A percentile compares a stretch with the other conserved stretches of the same genome.
Evolutionary conservation across 2,329 filamentous ascomycete genomes (phyloP).

Genomic region (Ploettnerulaceae sp.): DNA sequence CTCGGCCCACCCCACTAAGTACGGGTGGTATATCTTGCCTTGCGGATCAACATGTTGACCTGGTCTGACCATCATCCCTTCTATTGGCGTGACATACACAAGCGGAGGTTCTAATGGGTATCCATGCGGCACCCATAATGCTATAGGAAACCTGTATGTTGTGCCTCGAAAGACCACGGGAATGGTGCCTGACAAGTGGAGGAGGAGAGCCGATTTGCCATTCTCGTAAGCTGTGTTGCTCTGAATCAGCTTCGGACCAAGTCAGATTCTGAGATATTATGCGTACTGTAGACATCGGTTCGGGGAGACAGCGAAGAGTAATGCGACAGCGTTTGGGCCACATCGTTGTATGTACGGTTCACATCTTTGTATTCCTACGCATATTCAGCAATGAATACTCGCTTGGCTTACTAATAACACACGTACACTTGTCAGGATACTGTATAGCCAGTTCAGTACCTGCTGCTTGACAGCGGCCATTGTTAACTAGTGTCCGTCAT

Average conservation of each 20-base stretch:
- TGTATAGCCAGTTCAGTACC: constrained; percentile 93
- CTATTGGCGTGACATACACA: constrained; percentile 81
- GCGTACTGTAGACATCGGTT: constrained; percentile 91
- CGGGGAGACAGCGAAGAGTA: constrained; percentile 77
- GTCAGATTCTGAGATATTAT: not conserved
- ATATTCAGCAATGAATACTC: constrained; percentile 13
- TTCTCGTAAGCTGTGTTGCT: constrained; percentile 70
- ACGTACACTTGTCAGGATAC: constrained; percentile 71
- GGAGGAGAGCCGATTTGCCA: constrained; percentile 77
- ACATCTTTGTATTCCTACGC: constrained; percentile 86
- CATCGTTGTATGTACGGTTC: constrained; percentile 87
- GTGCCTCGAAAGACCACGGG: constrained; percentile 88
- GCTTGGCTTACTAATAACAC: not conserved
- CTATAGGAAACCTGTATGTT: constrained; percentile 85
- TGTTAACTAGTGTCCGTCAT: constrained; percentile 19
- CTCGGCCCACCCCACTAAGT: constrained; percentile 81
- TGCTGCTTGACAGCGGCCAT: constrained; percentile 72
- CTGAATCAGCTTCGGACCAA: constrained; percentile 28
- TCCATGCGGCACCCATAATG: constrained; percentile 86
- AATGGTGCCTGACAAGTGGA: constrained; percentile 81
- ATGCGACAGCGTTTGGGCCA: constrained; percentile 73
- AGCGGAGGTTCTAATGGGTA: constrained; percentile 85
- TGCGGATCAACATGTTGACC: constrained; percentile 94
- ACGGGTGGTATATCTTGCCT: constrained; percentile 92
- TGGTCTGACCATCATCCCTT: constrained; percentile 82